Percentiles rank a stretch among this genome's conserved stretches.
phyloP scores from a whole-genome alignment of 1,139 yeast genomes.

The Pichiaceae sp. region DNA sequence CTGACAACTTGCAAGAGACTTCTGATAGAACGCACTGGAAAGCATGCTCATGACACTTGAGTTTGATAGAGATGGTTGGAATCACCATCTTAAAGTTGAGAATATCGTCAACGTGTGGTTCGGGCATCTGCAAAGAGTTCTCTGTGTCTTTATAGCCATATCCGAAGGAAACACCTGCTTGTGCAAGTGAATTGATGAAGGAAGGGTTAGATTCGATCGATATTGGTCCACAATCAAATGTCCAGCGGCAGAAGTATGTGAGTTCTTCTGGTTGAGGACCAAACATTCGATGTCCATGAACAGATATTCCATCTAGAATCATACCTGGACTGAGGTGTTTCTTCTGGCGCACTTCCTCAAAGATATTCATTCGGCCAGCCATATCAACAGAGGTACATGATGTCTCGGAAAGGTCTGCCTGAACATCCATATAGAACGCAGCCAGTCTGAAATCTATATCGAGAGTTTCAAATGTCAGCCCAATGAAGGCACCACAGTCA shows the following conservation, averaged over 20 bases:
- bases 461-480: constrained; percentile 54
- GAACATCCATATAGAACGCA: constrained; percentile 87
- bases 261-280: constrained; percentile 87
- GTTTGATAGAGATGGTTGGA: constrained; percentile 26
- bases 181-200: constrained; percentile 37
- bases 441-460: constrained; percentile 78
- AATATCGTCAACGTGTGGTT: constrained; percentile 58
- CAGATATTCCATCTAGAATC: constrained; percentile 51
- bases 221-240: constrained; percentile 58
- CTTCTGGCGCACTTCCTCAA: constrained; percentile 12
- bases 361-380: constrained; percentile 1
- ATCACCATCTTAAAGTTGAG: constrained; percentile 48
- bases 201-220: constrained; percentile 42
- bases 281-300: constrained; percentile 87
- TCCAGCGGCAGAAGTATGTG: constrained; percentile 89
- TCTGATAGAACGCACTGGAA: constrained; percentile 20
- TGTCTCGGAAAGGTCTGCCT: constrained; percentile 47
- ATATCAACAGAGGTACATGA: constrained; percentile 27
- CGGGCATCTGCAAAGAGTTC: constrained; percentile 54
- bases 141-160: constrained; percentile 69
- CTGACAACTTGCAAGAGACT: constrained; percentile 47
- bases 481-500: constrained; percentile 49
- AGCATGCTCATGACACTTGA: constrained; percentile 19
- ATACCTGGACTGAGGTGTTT: constrained; percentile 31
- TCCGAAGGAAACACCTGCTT: constrained; percentile 39